A percentile compares a stretch with the other conserved stretches of the same genome.
These are phyloP conservation scores for Serendipita sp. DNA, from an alignment of 768 basidiomycete genomes.

Conservation along the genomic window DNA sequence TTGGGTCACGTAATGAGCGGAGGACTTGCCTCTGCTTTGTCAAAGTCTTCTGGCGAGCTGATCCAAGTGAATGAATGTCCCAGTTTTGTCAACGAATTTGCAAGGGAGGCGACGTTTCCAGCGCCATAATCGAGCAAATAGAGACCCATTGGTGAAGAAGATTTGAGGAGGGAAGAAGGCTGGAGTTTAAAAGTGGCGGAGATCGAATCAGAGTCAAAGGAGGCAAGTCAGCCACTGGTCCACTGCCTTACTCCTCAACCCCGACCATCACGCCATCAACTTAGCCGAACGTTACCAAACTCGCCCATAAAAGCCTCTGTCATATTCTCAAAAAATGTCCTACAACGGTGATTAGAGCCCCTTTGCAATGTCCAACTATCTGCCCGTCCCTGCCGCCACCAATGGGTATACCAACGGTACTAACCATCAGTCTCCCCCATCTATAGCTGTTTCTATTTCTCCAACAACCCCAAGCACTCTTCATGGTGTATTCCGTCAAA, in stretches of 20 bases:
- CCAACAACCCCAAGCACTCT: conserved; percentile 19
- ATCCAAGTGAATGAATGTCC: conserved; percentile 89
- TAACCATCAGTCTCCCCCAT: background rate
- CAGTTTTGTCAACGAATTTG: conserved; percentile 73
- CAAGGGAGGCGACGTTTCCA: conserved; percentile 85
- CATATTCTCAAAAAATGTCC: background rate
- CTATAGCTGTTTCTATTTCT: conserved; percentile 38
- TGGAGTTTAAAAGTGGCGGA: background rate
- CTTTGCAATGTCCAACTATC: background rate
- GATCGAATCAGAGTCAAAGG: background rate
- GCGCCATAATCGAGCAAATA: conserved; percentile 96
- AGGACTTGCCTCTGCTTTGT: conserved; percentile 67
- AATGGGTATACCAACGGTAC: background rate
- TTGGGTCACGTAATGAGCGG: conserved; percentile 4
- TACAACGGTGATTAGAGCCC: background rate
- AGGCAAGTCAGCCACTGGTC: background rate
- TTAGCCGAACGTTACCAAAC: background rate
- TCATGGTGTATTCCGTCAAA: background rate
- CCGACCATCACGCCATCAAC: conserved; percentile 5
- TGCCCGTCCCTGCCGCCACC: conserved; percentile 1
- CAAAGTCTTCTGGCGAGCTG: conserved; percentile 60
- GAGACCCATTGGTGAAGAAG: conserved; percentile 30
- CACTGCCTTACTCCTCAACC: no score
- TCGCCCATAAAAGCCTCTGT: background rate
- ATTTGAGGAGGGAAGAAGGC: no score